phyloP scores from a whole-genome alignment of 164 flowering plant genomes.

The Dillenia suffruticosa region DNA sequence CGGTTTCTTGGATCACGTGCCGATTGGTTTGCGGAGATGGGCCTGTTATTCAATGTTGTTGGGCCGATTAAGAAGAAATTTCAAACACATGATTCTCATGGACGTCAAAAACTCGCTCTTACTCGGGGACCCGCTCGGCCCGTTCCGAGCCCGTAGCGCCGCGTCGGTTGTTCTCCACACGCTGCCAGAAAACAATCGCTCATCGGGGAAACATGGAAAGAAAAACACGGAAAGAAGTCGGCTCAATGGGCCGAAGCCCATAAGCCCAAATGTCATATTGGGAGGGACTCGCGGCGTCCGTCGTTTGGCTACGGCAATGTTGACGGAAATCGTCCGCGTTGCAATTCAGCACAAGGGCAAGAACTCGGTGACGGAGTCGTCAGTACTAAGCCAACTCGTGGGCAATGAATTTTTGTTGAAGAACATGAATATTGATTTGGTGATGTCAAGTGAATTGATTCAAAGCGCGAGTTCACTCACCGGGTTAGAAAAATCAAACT shows the following conservation, averaged over 20 bases:
- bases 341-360: constrained; percentile 54
- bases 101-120: constrained; percentile 42
- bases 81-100: constrained; percentile 64
- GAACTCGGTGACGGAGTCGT: constrained; percentile 48
- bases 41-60: constrained; percentile 85
- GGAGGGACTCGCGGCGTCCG: constrained; percentile 74
- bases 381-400: constrained; percentile 57
- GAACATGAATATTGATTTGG: constrained; percentile 37
- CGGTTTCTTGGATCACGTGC: constrained; percentile 65
- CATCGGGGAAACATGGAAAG: constrained; percentile 17
- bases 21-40: constrained; percentile 73
- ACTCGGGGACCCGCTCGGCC: constrained; percentile 54
- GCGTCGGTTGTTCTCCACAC: constrained; percentile 37
- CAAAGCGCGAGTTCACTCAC: constrained; percentile 36
- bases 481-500: constrained; percentile 1
- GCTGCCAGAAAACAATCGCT: constrained; percentile 4
- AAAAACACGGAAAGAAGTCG: constrained; percentile 35
- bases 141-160: constrained; percentile 41
- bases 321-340: constrained; percentile 55
- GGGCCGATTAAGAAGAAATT: constrained; percentile 65
- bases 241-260: not conserved
- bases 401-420: constrained; percentile 35
- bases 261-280: constrained; percentile 38
- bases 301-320: constrained; percentile 48
- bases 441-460: constrained; percentile 33